Percentiles rank a stretch among this genome's conserved stretches.
Conservation (phyloP, 768 basidiomycete species). For the Mycena galopus region DNA sequence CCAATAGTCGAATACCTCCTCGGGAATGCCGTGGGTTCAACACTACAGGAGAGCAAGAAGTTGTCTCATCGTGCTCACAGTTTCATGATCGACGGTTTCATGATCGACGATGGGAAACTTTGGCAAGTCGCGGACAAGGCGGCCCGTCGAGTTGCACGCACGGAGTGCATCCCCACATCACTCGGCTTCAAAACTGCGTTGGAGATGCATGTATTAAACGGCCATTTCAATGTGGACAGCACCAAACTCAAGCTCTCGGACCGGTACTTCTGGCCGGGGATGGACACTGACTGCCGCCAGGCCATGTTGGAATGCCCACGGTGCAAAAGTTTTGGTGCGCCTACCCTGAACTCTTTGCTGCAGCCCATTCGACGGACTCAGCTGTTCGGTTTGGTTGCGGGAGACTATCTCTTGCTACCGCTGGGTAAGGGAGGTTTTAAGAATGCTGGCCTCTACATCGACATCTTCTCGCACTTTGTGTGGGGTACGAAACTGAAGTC, state of each 20-base stretch:
- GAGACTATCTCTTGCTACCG: conserved; percentile 46
- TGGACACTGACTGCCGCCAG: conserved; percentile 38
- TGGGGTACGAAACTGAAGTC: conserved; percentile 41
- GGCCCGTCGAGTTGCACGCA: conserved; percentile 11
- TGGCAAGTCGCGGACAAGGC: conserved; percentile 29
- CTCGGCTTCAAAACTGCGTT: conserved; percentile 22
- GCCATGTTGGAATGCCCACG: conserved; percentile 40
- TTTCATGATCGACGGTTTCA: too few relatives aligned
- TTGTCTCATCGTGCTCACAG: conserved; percentile 9
- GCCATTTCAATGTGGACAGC: conserved; percentile 42
- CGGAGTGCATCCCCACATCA: conserved; percentile 23
- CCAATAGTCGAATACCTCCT: conserved; percentile 27
- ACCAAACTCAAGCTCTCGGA: conserved; percentile 40
- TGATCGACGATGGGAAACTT: conserved; percentile 30
- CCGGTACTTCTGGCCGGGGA: conserved; percentile 32
- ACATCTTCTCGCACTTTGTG: conserved; percentile 35
- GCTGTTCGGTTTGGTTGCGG: conserved; percentile 46
- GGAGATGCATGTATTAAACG: conserved; percentile 24
- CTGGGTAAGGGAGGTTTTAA: conserved; percentile 41
- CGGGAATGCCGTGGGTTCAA: conserved; percentile 28
- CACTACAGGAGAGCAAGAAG: conserved; percentile 2
- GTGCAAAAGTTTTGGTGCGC: conserved; percentile 45
- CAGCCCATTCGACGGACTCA: conserved; percentile 44
- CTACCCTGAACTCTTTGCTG: conserved; percentile 40
- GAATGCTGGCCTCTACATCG: conserved; percentile 38